phyloP scores from a whole-genome alignment of 2,329 filamentous ascomycete species.

The Neocucurbitaria cava region DNA sequence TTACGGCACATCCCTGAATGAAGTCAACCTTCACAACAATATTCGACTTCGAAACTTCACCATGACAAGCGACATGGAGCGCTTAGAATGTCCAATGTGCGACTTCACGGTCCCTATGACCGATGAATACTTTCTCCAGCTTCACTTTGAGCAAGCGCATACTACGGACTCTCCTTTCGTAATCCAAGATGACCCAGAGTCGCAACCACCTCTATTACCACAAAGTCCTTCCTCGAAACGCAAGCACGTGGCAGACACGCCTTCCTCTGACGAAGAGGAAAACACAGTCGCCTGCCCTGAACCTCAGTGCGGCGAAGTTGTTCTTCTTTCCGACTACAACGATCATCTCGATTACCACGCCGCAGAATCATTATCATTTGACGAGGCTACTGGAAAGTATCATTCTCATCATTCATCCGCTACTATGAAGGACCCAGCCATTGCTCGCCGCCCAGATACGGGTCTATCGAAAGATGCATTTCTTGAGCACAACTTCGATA shows the following conservation, averaged over 20 bases:
- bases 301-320: conserved; percentile 52
- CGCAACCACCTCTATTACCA: conserved; percentile 31
- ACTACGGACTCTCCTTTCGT: conserved; percentile 48
- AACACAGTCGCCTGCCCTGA: conserved; percentile 50
- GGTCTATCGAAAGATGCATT: conserved; percentile 30
- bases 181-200: conserved; percentile 39
- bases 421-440: conserved; percentile 37
- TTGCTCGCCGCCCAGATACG: conserved; percentile 15
- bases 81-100: conserved; percentile 47
- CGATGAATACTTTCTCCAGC: conserved; percentile 44
- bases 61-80: conserved; percentile 27
- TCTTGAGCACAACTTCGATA: conserved; percentile 28
- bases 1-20: neutral
- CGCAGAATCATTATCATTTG: conserved; percentile 48
- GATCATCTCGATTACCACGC: conserved; percentile 57
- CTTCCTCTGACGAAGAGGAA: conserved; percentile 42
- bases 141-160: conserved; percentile 52
- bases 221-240: conserved; percentile 24
- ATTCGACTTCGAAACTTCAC: conserved; percentile 4
- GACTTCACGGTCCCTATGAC: conserved; percentile 34
- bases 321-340: conserved; percentile 52
- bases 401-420: conserved; percentile 39
- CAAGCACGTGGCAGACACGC: conserved; percentile 24
- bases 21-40: conserved; percentile 3
- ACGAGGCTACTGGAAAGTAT: conserved; percentile 44